phyloP scores from a whole-genome alignment of 2,329 filamentous ascomycete genomes.

The Lasiodiplodia theobromae region DNA sequence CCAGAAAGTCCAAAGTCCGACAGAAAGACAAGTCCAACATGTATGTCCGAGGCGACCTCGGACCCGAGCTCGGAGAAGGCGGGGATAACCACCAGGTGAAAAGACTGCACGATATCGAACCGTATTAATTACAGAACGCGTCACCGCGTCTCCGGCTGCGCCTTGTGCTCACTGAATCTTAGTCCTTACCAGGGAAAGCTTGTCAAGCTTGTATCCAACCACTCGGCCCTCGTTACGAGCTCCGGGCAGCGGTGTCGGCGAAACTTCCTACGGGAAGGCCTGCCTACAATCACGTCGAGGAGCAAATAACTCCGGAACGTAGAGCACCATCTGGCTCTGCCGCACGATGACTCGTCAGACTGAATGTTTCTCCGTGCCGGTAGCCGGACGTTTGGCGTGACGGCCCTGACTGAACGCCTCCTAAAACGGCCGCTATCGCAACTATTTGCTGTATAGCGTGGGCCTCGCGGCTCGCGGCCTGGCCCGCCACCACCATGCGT shows the following conservation, averaged over 20 bases:
- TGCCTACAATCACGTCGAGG: not conserved
- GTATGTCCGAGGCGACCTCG: not conserved
- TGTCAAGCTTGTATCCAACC: not conserved
- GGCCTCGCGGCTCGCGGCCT: not conserved
- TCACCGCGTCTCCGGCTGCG: not conserved
- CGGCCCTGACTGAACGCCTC: not conserved
- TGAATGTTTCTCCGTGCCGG: not conserved
- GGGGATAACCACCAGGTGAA: not conserved
- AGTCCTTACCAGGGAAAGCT: not conserved
- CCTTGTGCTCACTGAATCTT: not conserved
- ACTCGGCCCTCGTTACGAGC: not conserved
- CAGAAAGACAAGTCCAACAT: not conserved
- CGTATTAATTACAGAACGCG: not conserved
- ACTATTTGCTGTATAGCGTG: not conserved
- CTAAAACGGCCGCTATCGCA: no score
- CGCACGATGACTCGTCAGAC: not conserved
- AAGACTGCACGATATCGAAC: not conserved
- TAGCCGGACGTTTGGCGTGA: not conserved
- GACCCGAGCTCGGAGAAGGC: not conserved
- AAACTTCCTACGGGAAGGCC: not conserved
- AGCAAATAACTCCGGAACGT: not conserved
- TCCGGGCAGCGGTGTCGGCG: not conserved
- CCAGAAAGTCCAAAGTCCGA: not conserved
- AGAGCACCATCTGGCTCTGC: not conserved
- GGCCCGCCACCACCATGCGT: conserved; percentile 1